Base-by-base conservation (phyloP, 345 rosid genomes). In the Populus pruinosa region DNA sequence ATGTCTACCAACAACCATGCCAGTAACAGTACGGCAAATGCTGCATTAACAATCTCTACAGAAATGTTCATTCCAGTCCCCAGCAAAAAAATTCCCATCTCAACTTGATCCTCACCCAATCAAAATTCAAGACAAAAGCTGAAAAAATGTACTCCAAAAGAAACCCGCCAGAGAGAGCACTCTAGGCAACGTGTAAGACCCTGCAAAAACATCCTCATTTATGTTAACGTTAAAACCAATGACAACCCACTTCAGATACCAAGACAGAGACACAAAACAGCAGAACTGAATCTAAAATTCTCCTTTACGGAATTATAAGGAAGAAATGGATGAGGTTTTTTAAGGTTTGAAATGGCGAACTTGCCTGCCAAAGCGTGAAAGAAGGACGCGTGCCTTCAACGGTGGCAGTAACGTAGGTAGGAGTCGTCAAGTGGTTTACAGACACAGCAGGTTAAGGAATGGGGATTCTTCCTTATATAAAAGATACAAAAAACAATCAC, bases 1-100 rank as follows among this genome's bases (percentile, higher is more conserved):
- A 86, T 27, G 18, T 79, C 75, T 13, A 70, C 21, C 29, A 77
- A 27, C 66, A 84, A 41, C 83, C 87, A 86, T n/a, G 61, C 63
- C 31, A 82, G 29, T 9, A 86, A 71, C 65, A 78, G 70, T 0
- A 79, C 9, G 7, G 69, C 50, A 71, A 88, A 86, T 61, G 70
- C 83, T 33, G 53, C 87, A 75, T 84, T 77, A 63, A 73, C 77
- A 49, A 78, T 67, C 56, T 77, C 85, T 27, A 79, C 14, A 13
- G 6, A 63, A 23, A 76, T 33, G 27, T 80, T 82, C 83, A 76
- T 74, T 21, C 43, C 3, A 62, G 27, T 53, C 23, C 71, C 73
- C 23, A 39, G 20, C 50, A 38, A 35, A 36, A 39, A 70, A 70
- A 59, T n/a, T n/a, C 44, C 73, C 69, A 77, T 36, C 35, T 36